phyloP scores from a whole-genome alignment of 129 eudicot genomes.

The Chrysanthemum lavandulifolium region DNA sequence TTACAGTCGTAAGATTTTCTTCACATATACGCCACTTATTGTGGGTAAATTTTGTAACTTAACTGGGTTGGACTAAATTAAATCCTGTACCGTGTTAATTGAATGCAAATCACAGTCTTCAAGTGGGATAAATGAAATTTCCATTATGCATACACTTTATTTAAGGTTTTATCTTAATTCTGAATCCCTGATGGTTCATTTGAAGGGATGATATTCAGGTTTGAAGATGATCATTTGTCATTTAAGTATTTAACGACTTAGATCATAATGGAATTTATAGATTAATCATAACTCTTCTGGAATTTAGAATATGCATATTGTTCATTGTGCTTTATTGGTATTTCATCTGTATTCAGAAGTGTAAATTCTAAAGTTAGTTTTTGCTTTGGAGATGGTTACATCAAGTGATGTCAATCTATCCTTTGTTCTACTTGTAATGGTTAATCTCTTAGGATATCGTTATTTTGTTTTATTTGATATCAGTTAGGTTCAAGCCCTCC shows the following conservation, averaged over 20 bases:
- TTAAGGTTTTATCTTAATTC: neutral
- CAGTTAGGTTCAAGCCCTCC: conserved; percentile 11
- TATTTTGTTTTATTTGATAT: conserved; percentile 5
- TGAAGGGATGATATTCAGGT: neutral
- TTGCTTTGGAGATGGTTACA: neutral
- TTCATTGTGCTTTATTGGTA: conserved; percentile 4
- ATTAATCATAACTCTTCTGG: neutral
- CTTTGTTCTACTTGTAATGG: neutral
- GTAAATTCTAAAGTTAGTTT: neutral
- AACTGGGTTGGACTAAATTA: conserved; percentile 11
- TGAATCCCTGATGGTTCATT: conserved; percentile 2
- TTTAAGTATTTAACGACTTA: neutral
- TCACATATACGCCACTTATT: neutral
- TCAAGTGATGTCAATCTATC: conserved; percentile 2
- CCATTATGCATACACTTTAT: neutral
- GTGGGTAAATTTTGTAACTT: conserved; percentile 3
- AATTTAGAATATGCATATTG: neutral
- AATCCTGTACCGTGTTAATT: neutral
- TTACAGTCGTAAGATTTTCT: conserved; percentile 8
- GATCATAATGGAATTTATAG: neutral
- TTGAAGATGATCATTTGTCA: no score
- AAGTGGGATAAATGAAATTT: neutral
- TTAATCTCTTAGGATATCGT: conserved; percentile 4
- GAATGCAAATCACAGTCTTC: conserved; percentile 8
- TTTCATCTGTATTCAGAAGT: conserved; percentile 10